Percentiles rank a stretch among this genome's conserved stretches.
Evolutionary conservation across 257 asterid species (phyloP).

Genomic region (Gentiana dahurica): DNA sequence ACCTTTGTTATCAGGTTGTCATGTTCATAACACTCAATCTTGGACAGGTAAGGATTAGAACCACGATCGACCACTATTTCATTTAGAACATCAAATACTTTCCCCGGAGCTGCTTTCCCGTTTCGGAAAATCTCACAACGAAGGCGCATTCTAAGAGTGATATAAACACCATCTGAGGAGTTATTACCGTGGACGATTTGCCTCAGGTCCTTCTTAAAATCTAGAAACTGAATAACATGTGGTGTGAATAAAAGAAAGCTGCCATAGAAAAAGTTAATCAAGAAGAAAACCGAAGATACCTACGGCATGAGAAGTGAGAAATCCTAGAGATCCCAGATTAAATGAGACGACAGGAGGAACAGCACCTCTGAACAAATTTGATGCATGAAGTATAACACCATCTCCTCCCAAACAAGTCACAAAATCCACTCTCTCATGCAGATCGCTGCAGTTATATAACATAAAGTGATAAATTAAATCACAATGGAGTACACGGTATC

Average conservation of each 20-base stretch:
- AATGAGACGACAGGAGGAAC: constrained; percentile 99
- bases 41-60: constrained; percentile 95
- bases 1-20: constrained; percentile 99
- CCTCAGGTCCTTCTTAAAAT: constrained; percentile 69
- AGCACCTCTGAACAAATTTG: constrained; percentile 88
- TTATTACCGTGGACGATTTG: constrained; percentile 79
- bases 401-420: constrained; percentile 99
- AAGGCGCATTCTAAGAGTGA: constrained; percentile 96
- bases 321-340: constrained; percentile 98
- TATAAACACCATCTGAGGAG: constrained; percentile 78
- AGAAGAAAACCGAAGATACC: constrained; percentile 20
- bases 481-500: not conserved
- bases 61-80: constrained; percentile 98
- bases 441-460: constrained; percentile 53
- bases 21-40: constrained; percentile 93
- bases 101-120: constrained; percentile 89
- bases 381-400: constrained; percentile 97
- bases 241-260: constrained; percentile 9
- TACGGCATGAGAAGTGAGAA: constrained; percentile 93
- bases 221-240: constrained; percentile 53
- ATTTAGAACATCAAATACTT: constrained; percentile 84
- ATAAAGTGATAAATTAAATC: constrained; percentile 18
- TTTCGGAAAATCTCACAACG: constrained; percentile 86
- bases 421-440: constrained; percentile 93
- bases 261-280: not conserved